These are phyloP conservation scores for Phytophthora uliginosa DNA, from an alignment of 352 stramenopile genomes.

Conservation along the genomic window DNA sequence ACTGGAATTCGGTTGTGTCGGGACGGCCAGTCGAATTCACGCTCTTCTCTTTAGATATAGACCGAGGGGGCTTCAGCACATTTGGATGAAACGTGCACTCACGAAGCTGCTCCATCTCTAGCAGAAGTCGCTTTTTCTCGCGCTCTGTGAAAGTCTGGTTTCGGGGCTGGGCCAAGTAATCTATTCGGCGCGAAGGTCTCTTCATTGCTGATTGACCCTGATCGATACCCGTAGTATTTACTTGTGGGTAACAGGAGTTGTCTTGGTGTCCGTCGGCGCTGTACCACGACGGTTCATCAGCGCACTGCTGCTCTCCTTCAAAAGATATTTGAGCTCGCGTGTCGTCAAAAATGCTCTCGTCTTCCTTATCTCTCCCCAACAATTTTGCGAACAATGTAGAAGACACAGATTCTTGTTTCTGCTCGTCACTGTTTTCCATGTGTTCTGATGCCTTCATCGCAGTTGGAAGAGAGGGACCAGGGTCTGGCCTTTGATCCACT, in stretches of 20 bases:
- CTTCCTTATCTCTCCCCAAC: constrained; percentile 10
- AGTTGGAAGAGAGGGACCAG: neutral
- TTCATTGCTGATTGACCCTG: constrained; percentile 16
- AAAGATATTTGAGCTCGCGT: neutral
- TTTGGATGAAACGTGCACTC: constrained; percentile 83
- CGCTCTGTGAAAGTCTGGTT: constrained; percentile 67
- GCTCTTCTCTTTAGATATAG: constrained; percentile 7
- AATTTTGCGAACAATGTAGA: constrained; percentile 26
- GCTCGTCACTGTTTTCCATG: neutral
- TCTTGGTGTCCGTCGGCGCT: neutral
- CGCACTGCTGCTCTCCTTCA: neutral
- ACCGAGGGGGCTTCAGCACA: constrained; percentile 32
- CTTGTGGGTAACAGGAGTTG: neutral
- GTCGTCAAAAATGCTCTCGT: neutral
- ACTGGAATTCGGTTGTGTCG: constrained; percentile 53
- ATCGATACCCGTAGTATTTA: constrained; percentile 3
- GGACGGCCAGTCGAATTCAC: constrained; percentile 9
- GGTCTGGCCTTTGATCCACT: constrained; percentile 3
- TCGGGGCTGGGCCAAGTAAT: constrained; percentile 62
- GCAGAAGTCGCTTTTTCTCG: constrained; percentile 67
- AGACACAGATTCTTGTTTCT: constrained; percentile 3
- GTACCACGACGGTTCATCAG: neutral
- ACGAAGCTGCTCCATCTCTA: constrained; percentile 66
- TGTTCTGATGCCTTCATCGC: neutral
- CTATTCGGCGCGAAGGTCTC: constrained; percentile 37